Conservation (phyloP, 1,139 yeast species). For the Suhomyces chickasaworum region DNA sequence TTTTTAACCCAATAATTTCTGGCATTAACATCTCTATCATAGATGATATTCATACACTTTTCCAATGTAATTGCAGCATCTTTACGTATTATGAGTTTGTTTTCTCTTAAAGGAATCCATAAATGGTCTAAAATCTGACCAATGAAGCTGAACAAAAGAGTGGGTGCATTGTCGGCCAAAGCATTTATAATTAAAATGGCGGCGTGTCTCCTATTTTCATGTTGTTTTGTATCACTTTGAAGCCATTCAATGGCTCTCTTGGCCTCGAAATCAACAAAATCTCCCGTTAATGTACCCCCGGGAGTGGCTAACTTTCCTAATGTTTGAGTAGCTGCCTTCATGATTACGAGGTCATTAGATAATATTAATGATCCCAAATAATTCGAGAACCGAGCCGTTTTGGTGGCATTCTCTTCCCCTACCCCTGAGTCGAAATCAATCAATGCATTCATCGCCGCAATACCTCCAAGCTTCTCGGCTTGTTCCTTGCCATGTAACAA, state of each 20-base stretch:
- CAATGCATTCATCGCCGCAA: slow-evolving; percentile 84
- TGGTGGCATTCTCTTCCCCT: slow-evolving; percentile 79
- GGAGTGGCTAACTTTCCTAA: slow-evolving; percentile 87
- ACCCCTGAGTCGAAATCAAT: slow-evolving; percentile 72
- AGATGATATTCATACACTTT: slow-evolving; percentile 74
- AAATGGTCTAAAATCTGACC: slow-evolving; percentile 78
- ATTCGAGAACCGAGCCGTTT: slow-evolving; percentile 87
- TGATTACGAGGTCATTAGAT: slow-evolving; percentile 78
- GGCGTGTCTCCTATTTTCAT: slow-evolving; percentile 83
- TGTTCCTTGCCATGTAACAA: slow-evolving; percentile 75
- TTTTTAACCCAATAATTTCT: slow-evolving; percentile 74
- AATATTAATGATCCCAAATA: slow-evolving; percentile 80
- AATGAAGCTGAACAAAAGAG: slow-evolving; percentile 75
- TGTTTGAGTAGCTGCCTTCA: slow-evolving; percentile 84
- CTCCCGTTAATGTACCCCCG: slow-evolving; percentile 87
- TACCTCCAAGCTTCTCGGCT: slow-evolving; percentile 81
- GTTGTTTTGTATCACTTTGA: slow-evolving; percentile 73
- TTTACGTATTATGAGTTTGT: slow-evolving; percentile 68
- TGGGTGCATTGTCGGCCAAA: slow-evolving; percentile 85
- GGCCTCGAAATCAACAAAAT: slow-evolving; percentile 90
- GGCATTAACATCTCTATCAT: slow-evolving; percentile 73
- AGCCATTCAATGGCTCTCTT: slow-evolving; percentile 90
- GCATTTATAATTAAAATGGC: slow-evolving; percentile 84
- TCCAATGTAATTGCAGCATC: slow-evolving; percentile 86
- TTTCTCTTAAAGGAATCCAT: slow-evolving; percentile 86